Evolutionary conservation across 305 asterid species (phyloP), one percentile per base, ranked within the genome.

Genomic region (Fraxinus greggii): DNA sequence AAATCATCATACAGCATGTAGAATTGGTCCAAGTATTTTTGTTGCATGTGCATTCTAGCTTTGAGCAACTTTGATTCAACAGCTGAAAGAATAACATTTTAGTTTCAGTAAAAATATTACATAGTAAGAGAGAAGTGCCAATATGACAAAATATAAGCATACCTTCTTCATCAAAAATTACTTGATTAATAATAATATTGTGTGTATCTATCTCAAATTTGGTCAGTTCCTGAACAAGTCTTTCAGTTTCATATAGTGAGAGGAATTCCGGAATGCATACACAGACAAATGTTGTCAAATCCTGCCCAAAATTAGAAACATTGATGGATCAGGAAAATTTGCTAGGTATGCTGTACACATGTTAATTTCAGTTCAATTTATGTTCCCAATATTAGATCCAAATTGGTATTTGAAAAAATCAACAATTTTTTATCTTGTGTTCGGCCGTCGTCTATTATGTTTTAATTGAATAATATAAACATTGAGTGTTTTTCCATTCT

Each of bases 231-330:
- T 95, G 98, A 80, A 95, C 97, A 8, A 95, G 93, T 26, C 99
- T 89, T 85, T 95, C 99, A 12, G 98, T 95, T 89, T 95, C 99
- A 69, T 95, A 95, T 36, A 95, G 89, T 15, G 99, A 95, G 77
- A 95, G 98, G 89, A 95, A 95, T 81, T 95, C 99, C 4, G 98
- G 99, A 82, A 95, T 95, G 90, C 98, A 93, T 54, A 95, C 99
- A 65, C 99, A 95, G 78, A 94, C 88, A 74, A 95, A 95, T n/a
- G 99, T 95, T 13, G 98, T 95, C 89, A 95, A 80, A 83, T 95
- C 98, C 99, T 95, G 93, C 81, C 33, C 83, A 87, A 73, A 86
- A 81, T 10, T 81, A 21, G 2, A 72, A 42, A 77, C 4, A 67
- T 15, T 7, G 74, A 82, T 61, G 79, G 59, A 80, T 84, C 48